A percentile compares a stretch with the other conserved stretches of the same genome.
These are phyloP conservation scores for Luffa aegyptiaca DNA, from an alignment of 306 rosid species.

Conservation along the genomic window DNA sequence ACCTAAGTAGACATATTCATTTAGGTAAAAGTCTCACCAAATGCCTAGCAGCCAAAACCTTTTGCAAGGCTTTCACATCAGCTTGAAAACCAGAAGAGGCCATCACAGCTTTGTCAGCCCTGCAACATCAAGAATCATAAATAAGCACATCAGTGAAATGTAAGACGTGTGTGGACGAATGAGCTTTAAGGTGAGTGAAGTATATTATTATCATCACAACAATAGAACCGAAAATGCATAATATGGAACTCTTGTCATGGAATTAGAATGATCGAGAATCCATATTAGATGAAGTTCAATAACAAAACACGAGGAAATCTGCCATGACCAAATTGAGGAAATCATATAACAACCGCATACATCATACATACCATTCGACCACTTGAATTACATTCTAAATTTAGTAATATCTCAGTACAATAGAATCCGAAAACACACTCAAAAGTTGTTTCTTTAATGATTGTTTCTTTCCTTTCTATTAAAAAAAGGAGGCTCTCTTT, in stretches of 20 bases:
- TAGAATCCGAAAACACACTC: neutral
- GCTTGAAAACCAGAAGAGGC: conserved; percentile 99
- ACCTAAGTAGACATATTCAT: neutral
- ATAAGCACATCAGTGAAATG: neutral
- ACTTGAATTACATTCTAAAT: neutral
- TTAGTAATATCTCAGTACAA: neutral
- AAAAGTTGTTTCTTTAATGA: neutral
- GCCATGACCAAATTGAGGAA: neutral
- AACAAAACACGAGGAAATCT: neutral
- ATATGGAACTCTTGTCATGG: neutral
- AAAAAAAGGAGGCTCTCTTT: neutral
- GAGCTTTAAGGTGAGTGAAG: neutral
- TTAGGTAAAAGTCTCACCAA: conserved; percentile 42
- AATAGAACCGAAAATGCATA: neutral
- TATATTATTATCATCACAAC: neutral
- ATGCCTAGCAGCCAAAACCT: conserved; percentile 72
- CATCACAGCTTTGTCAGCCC: conserved; percentile 70
- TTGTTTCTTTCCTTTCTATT: neutral
- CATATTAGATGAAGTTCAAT: neutral
- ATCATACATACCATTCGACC: neutral
- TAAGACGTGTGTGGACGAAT: neutral
- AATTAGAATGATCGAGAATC: neutral
- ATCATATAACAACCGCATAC: neutral
- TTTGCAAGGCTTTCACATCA: conserved; percentile 89
- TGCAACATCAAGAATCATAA: conserved; percentile 20